Base-by-base conservation (phyloP, 805 yeast genomes). In the Candida nonsorbophila region DNA sequence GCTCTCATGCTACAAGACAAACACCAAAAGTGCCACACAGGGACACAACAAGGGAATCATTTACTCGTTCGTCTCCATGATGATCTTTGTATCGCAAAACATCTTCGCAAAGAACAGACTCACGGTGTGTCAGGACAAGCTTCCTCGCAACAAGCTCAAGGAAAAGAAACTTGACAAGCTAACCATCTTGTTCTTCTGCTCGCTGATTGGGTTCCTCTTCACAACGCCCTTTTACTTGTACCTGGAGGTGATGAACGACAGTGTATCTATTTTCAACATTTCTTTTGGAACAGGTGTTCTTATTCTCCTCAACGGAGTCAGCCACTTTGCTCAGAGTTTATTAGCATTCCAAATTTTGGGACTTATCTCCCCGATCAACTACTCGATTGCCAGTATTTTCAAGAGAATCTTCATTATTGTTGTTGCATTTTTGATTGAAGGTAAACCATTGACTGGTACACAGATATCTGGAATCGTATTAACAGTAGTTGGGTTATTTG, bases 301-400 rank as follows among this genome's bases (percentile, higher is more conserved):
- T 25, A 64, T 80, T 18, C 16, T 72, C 4, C 30, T 78, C n/a
- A 84, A 83, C 51, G 87, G 88, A 2, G 31, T 72, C 1, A 59
- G 81, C 3, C 94, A 83, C 58, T 83, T 82, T 47, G 44, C 74
- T 30, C 92, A 83, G 55, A 74, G 85, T 3, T 66, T 83, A 49
- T 53, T 82, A 27, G 90, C 90, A 15, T 83, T 83, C 53, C 87
- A 80, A 51, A 68, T 83, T 25, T 67, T 83, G 40, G 90, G 90
- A 2, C 49, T 71, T 42, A 67, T 82, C 14, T 69, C 80, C n/a
- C 83, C 92, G 4, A 81, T 83, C 26, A 80, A 79, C 48, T 83
- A 83, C 52, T 78, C 86, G 22, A 79, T 83, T 47, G 92, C 88
- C 17, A 83, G 79, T 50, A 82, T 83, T 28, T 51, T 81, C 55